Conservation (phyloP, 1,284 basidiomycete genomes). For the Papiliotrema nemorosa region DNA sequence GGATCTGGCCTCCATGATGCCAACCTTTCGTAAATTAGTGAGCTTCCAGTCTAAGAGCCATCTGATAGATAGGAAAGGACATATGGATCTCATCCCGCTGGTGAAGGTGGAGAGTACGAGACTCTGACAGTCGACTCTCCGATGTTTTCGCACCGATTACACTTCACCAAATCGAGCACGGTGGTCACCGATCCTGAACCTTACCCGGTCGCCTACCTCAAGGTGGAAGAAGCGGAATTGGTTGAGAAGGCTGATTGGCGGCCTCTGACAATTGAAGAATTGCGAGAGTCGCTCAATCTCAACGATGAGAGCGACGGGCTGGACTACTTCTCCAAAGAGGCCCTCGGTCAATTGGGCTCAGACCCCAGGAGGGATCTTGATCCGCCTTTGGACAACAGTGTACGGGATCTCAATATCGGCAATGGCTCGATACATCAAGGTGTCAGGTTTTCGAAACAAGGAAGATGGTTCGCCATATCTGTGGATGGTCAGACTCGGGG, state of each 20-base stretch:
- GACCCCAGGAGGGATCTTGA: neutral
- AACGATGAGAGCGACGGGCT: constrained; percentile 20
- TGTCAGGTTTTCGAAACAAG: constrained; percentile 21
- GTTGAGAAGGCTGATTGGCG: constrained; percentile 54
- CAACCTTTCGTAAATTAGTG: constrained; percentile 70
- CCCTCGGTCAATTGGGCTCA: constrained; percentile 14
- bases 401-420: neutral
- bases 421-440: neutral
- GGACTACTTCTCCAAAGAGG: constrained; percentile 25
- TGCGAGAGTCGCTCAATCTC: constrained; percentile 35
- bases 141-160: constrained; percentile 74
- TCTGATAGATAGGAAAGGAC: constrained; percentile 58
- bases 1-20: constrained; percentile 69
- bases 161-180: constrained; percentile 62
- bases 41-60: constrained; percentile 21
- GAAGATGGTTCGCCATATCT: constrained; percentile 38
- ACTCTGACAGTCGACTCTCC: constrained; percentile 87
- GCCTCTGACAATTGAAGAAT: constrained; percentile 23
- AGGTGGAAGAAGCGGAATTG: constrained; percentile 66
- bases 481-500: constrained; percentile 15
- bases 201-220: constrained; percentile 79
- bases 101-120: constrained; percentile 98
- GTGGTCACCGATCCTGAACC: constrained; percentile 58
- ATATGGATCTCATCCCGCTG: constrained; percentile 92
- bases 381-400: neutral